These are phyloP conservation scores for Penicillium oxalicum DNA, from an alignment of 2,329 filamentous ascomycete species.

Conservation along the genomic window DNA sequence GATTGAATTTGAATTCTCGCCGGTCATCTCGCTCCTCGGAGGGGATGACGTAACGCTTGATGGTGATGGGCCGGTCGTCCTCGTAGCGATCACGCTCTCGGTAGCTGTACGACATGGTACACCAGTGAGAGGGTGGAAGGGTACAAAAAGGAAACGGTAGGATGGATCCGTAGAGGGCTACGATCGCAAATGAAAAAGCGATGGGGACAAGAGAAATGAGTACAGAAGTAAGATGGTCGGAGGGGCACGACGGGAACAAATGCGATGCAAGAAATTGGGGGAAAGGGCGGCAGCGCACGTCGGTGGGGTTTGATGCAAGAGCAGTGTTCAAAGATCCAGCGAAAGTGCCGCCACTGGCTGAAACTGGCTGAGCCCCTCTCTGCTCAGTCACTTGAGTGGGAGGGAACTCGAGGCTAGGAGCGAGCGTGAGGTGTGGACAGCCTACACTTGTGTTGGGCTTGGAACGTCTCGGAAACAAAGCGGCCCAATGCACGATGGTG, in stretches of 20 bases:
- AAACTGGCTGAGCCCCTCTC: constrained; percentile 14
- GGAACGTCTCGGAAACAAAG: no score
- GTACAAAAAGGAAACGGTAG: constrained; percentile 6
- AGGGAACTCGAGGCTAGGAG: no score
- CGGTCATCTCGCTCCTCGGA: constrained; percentile 35
- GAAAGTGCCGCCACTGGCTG: constrained; percentile 10
- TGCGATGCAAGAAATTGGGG: constrained; percentile 16
- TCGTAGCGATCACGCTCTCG: constrained; percentile 38
- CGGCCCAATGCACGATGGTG: background rate
- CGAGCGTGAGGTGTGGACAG: no score
- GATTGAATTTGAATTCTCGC: constrained; percentile 28
- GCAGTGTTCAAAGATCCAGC: background rate
- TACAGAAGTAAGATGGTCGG: background rate
- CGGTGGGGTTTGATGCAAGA: background rate
- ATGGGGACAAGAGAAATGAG: background rate
- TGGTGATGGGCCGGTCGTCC: constrained; percentile 42
- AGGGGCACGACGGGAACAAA: constrained; percentile 4
- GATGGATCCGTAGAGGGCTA: background rate
- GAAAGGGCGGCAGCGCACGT: constrained; percentile 8
- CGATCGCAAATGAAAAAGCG: background rate
- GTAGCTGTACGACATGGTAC: constrained; percentile 34
- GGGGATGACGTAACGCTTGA: constrained; percentile 53
- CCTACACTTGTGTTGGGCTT: no score
- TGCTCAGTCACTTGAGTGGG: no score
- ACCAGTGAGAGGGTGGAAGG: constrained; percentile 7